Percentiles rank a stretch among this genome's conserved stretches.
Evolutionary conservation across 441 rosid genomes (phyloP).

Genomic region (Brassica hybrid): DNA sequence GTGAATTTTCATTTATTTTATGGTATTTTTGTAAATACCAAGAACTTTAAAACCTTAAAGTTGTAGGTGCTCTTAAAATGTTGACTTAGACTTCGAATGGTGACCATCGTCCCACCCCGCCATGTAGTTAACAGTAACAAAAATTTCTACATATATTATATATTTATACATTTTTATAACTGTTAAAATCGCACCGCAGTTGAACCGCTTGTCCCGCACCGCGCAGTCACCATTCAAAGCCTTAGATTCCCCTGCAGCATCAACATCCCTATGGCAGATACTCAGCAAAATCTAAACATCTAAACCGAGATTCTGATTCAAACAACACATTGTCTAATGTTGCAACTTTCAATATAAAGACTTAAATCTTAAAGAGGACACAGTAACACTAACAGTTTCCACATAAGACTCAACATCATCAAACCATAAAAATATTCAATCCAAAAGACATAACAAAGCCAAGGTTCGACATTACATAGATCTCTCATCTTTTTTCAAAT

Average conservation of each 20-base stretch:
- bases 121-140: too few species aligned
- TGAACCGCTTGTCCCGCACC: too few species aligned
- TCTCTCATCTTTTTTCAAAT: slow-evolving; percentile 5
- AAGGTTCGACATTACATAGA: slow-evolving; percentile 11
- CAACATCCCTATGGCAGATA: not conserved
- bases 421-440: slow-evolving; percentile 1
- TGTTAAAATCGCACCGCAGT: too few species aligned
- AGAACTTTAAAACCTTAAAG: too few species aligned
- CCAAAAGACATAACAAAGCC: not conserved
- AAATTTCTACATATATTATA: too few species aligned
- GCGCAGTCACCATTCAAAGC: too few species aligned
- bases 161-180: too few species aligned
- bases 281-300: not conserved
- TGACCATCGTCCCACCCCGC: too few species aligned
- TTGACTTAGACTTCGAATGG: too few species aligned
- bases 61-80: too few species aligned
- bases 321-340: not conserved
- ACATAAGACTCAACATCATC: slow-evolving; percentile 6
- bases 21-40: too few species aligned
- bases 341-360: not conserved
- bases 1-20: too few species aligned
- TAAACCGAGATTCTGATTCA: not conserved
- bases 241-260: not conserved
- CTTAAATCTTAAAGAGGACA: not conserved
- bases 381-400: not conserved